Conservation (phyloP, 2,329 filamentous ascomycete genomes). For the Amesomyces nigricolor region DNA sequence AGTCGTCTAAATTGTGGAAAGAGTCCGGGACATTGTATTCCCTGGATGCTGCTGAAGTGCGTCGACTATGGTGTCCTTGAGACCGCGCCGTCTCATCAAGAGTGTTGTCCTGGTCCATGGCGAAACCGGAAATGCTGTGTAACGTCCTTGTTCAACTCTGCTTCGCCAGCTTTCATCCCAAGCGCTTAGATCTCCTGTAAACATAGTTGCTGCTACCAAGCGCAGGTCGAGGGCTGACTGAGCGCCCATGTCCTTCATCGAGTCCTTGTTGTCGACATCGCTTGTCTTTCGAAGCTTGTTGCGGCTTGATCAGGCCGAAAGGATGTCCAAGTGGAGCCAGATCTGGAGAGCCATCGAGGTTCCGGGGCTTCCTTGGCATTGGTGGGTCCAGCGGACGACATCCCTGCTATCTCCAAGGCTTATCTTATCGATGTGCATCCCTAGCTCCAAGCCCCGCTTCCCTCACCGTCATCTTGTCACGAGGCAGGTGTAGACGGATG, state of each 20-base stretch:
- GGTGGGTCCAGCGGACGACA: not conserved
- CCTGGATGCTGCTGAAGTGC: not conserved
- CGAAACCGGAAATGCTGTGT: not conserved
- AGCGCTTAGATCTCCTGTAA: no score
- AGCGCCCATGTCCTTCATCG: no score
- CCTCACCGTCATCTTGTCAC: conserved; percentile 12
- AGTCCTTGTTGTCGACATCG: not conserved
- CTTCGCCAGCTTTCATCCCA: no score
- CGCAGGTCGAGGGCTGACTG: no score
- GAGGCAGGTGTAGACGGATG: conserved; percentile 3
- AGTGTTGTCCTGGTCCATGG: not conserved
- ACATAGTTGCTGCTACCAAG: no score
- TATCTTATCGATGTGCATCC: conserved; percentile 3
- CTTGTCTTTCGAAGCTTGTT: not conserved
- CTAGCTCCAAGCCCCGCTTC: not conserved
- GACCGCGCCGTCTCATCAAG: not conserved
- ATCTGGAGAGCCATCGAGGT: not conserved
- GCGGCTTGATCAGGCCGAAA: not conserved
- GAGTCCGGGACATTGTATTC: not conserved
- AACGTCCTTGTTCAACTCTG: not conserved
- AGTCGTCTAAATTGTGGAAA: not conserved
- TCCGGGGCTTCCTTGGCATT: not conserved
- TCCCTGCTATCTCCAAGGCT: not conserved
- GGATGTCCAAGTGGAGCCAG: not conserved
- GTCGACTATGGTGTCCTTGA: not conserved